Percentiles rank a stretch among this genome's conserved stretches.
Evolutionary conservation across 139 green algal genomes (phyloP).

Genomic region (Asterochloris erici): DNA sequence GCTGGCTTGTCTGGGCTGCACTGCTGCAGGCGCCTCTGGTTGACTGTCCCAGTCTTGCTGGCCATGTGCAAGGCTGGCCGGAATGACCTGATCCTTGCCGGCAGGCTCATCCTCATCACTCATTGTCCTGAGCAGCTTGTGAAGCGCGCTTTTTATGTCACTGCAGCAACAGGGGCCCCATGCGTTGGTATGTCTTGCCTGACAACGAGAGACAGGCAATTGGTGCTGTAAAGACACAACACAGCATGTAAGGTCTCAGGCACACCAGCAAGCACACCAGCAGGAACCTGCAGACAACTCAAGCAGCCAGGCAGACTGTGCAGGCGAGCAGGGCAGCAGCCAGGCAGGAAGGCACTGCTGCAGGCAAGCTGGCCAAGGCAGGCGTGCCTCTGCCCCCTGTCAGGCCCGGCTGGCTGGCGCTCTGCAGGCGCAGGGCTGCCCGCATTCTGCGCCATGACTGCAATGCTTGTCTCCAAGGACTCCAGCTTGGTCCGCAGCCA

Average conservation of each 20-base stretch:
- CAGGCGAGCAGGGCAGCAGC: too few species aligned
- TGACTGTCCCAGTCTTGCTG: too few species aligned
- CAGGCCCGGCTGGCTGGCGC: neutral
- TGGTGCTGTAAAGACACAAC: neutral
- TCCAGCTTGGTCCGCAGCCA: constrained; percentile 41
- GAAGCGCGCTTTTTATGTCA: constrained; percentile 12
- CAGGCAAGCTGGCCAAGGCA: neutral
- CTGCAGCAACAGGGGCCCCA: neutral
- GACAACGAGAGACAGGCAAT: neutral
- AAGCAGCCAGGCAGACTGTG: neutral
- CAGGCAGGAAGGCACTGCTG: too few species aligned
- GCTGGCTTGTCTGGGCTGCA: too few species aligned
- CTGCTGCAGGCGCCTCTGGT: too few species aligned
- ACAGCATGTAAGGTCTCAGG: neutral
- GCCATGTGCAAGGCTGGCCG: too few species aligned
- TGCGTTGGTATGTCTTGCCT: neutral
- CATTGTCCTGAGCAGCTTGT: constrained; percentile 1
- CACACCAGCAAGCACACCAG: neutral
- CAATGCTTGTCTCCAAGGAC: constrained; percentile 25
- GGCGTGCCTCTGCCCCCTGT: constrained; percentile 12
- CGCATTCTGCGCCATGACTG: constrained; percentile 3
- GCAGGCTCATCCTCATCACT: neutral
- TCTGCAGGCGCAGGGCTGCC: neutral
- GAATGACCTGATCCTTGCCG: too few species aligned
- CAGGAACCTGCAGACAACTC: neutral